These are phyloP conservation scores for Saksenaea vasiformis DNA, from an alignment of 371 early-diverging fungal species.

Conservation along the genomic window DNA sequence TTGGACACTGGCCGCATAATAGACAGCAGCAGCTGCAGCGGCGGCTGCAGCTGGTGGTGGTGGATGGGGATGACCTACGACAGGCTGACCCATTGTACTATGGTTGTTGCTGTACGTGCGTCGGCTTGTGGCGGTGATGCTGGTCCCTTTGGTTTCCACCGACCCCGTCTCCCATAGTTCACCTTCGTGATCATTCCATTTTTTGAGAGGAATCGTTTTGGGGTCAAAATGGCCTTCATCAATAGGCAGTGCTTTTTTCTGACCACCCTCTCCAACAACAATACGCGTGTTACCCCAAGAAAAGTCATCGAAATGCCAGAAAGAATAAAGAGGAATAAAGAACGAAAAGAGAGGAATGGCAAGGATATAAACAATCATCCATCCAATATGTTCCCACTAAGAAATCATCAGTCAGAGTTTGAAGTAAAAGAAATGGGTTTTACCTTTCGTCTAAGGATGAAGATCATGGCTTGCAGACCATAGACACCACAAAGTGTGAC, in stretches of 20 bases:
- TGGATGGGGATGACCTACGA: not conserved
- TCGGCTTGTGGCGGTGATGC: conserved; percentile 23
- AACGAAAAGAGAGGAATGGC: conserved; percentile 85
- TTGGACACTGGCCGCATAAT: not conserved
- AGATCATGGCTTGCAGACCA: conserved; percentile 83
- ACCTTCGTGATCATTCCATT: conserved; percentile 86
- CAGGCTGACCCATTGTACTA: not conserved
- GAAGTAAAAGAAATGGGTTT: conserved; percentile 2
- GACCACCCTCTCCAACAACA: conserved; percentile 74
- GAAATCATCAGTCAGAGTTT: not conserved
- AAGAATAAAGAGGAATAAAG: conserved; percentile 80
- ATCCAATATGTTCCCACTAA: conserved; percentile 90
- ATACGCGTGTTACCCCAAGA: conserved; percentile 96
- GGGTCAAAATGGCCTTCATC: conserved; percentile 53
- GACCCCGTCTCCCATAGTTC: conserved; percentile 64
- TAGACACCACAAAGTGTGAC: conserved; percentile 75
- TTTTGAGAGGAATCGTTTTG: conserved; percentile 61
- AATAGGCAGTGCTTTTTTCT: conserved; percentile 57
- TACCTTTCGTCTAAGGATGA: conserved; percentile 76
- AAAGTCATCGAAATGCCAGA: conserved; percentile 98
- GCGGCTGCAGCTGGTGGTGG: conserved; percentile 2
- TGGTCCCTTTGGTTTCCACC: conserved; percentile 46
- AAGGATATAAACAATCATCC: conserved; percentile 91
- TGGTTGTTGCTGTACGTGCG: conserved; percentile 10
- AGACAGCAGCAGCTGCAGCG: not conserved